Evolutionary conservation across 208 protist species (phyloP).

Genomic region (Vickermania ingenoplastis): DNA sequence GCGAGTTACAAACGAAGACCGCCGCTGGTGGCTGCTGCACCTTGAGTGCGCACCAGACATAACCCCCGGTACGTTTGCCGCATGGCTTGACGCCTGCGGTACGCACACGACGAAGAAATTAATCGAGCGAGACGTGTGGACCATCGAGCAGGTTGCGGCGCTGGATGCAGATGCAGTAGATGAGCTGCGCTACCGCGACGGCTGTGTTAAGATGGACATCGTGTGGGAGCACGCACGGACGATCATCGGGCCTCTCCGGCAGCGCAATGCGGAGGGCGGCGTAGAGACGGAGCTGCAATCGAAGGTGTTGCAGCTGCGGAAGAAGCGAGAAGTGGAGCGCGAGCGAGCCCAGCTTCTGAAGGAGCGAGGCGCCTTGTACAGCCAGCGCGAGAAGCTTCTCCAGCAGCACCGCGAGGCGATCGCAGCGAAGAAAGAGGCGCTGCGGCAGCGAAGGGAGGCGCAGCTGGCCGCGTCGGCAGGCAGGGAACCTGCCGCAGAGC

Average conservation of each 20-base stretch:
- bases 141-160: constrained; percentile 77
- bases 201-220: constrained; percentile 83
- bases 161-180: constrained; percentile 81
- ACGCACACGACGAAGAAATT: constrained; percentile 86
- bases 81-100: constrained; percentile 82
- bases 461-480: neutral
- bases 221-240: constrained; percentile 85
- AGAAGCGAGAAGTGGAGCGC: constrained; percentile 80
- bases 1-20: constrained; percentile 79
- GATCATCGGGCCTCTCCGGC: constrained; percentile 59
- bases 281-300: constrained; percentile 76
- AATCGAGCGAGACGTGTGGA: constrained; percentile 88
- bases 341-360: constrained; percentile 53
- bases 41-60: constrained; percentile 80
- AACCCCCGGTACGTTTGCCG: constrained; percentile 72
- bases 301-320: constrained; percentile 74
- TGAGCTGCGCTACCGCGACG: constrained; percentile 82
- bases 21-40: constrained; percentile 84
- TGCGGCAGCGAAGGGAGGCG: constrained; percentile 45
- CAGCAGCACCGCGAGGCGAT: constrained; percentile 69
- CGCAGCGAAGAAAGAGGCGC: constrained; percentile 68
- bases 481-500: neutral
- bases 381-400: constrained; percentile 63
- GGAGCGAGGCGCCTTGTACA: constrained; percentile 38
- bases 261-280: constrained; percentile 52